Conservation (phyloP, 2,329 filamentous ascomycete species). For the Hypoxylon sp. region DNA sequence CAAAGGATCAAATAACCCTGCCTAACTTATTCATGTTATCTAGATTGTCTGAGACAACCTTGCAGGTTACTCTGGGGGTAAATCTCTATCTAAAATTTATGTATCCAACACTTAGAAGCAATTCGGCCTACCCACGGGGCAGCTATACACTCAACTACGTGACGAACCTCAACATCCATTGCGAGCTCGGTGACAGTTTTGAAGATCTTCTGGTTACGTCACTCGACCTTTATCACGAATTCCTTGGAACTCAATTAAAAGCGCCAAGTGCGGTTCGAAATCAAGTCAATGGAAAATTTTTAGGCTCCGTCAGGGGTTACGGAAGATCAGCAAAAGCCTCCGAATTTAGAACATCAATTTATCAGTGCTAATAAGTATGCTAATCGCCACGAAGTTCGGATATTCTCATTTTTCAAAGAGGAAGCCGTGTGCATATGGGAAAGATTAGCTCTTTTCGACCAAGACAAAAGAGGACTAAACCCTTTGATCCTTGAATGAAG, state of each 20-base stretch:
- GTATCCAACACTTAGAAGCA: background rate
- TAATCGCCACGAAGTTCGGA: slow-evolving; percentile 18
- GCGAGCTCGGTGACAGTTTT: background rate
- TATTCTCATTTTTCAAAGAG: background rate
- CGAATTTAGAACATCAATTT: slow-evolving; percentile 16
- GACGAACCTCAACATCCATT: background rate
- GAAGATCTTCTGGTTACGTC: background rate
- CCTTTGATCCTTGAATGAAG: slow-evolving; percentile 2
- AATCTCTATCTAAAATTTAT: background rate
- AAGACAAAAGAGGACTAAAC: background rate
- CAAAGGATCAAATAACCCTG: slow-evolving; percentile 10
- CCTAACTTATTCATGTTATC: background rate
- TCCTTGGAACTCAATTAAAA: slow-evolving; percentile 19
- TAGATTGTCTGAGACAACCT: background rate
- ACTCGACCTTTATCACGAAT: slow-evolving; percentile 8
- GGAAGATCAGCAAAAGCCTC: slow-evolving; percentile 25
- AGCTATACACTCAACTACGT: background rate
- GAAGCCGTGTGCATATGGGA: background rate
- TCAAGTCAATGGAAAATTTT: background rate
- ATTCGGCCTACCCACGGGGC: background rate
- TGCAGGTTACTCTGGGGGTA: background rate
- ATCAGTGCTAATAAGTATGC: background rate
- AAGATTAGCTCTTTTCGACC: slow-evolving; percentile 1
- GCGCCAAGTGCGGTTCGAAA: slow-evolving; percentile 31
- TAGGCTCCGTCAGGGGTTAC: slow-evolving; percentile 6